phyloP scores from a whole-genome alignment of 2,329 filamentous ascomycete genomes.

The Pseudogymnoascus sp. region DNA sequence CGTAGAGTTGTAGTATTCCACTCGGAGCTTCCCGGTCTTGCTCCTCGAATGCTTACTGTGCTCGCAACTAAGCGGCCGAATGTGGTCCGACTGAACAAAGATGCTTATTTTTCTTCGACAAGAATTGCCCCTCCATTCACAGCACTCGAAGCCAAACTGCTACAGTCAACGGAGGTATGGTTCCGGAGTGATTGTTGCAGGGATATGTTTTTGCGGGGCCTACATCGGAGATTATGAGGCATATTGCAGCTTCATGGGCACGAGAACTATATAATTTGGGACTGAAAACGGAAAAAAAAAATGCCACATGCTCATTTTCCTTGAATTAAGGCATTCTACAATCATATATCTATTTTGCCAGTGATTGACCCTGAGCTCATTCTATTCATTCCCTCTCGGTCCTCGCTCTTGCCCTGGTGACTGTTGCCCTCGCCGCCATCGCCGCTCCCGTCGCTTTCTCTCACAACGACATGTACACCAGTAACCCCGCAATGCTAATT shows the following conservation, averaged over 20 bases:
- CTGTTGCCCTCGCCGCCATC: no score
- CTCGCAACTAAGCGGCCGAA: background rate
- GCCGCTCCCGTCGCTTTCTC: no score
- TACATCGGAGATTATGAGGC: background rate
- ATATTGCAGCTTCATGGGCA: background rate
- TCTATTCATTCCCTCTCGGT: no score
- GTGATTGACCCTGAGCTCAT: background rate
- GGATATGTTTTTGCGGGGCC: background rate
- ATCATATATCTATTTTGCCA: background rate
- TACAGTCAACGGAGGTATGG: background rate
- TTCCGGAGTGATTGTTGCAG: background rate
- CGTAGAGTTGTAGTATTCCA: background rate
- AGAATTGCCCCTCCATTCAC: background rate
- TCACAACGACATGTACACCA: background rate
- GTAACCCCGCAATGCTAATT: background rate
- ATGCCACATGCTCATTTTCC: background rate
- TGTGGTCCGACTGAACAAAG: background rate
- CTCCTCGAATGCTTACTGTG: background rate
- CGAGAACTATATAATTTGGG: background rate
- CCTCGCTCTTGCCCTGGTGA: no score
- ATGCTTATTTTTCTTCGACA: background rate
- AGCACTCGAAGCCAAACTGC: background rate
- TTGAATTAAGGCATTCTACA: background rate
- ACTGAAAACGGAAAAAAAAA: background rate
- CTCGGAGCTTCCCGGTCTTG: background rate